phyloP scores from a whole-genome alignment of 192 early-diverging fungal species.

The Umbelopsis vinacea region DNA sequence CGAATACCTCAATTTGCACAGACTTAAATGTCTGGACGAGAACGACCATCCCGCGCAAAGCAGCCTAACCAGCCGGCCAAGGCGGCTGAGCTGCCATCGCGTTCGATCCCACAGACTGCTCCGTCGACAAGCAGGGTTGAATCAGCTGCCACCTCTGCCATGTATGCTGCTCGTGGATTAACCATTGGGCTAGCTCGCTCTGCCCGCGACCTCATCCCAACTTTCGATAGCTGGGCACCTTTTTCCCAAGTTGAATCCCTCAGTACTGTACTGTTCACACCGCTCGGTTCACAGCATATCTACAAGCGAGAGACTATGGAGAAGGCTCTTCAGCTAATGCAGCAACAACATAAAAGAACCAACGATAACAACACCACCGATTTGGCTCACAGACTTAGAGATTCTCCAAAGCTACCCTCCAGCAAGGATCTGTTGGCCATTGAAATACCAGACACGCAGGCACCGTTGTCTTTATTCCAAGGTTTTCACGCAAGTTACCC shows the following conservation, averaged over 20 bases:
- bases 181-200: conserved; percentile 25
- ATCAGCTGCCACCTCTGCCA: neutral
- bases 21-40: conserved; percentile 21
- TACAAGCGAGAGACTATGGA: conserved; percentile 56
- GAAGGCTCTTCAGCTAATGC: conserved; percentile 55
- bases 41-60: conserved; percentile 17
- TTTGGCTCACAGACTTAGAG: neutral
- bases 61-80: neutral
- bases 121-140: conserved; percentile 1
- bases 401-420: conserved; percentile 19
- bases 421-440: conserved; percentile 45
- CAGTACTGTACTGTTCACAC: conserved; percentile 55
- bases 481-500: conserved; percentile 60
- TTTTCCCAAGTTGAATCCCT: conserved; percentile 40
- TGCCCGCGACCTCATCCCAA: conserved; percentile 40
- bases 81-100: neutral
- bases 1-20: neutral
- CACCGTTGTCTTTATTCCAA: conserved; percentile 58
- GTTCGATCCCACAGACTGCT: neutral
- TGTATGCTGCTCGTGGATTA: conserved; percentile 23
- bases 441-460: conserved; percentile 58
- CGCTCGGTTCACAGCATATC: conserved; percentile 53
- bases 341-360: conserved; percentile 37
- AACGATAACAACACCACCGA: conserved; percentile 10
- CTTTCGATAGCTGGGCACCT: conserved; percentile 25